A percentile compares a stretch with the other conserved stretches of the same genome.
Evolutionary conservation across 768 basidiomycete species (phyloP).

Genomic region (Amyloporia xantha): DNA sequence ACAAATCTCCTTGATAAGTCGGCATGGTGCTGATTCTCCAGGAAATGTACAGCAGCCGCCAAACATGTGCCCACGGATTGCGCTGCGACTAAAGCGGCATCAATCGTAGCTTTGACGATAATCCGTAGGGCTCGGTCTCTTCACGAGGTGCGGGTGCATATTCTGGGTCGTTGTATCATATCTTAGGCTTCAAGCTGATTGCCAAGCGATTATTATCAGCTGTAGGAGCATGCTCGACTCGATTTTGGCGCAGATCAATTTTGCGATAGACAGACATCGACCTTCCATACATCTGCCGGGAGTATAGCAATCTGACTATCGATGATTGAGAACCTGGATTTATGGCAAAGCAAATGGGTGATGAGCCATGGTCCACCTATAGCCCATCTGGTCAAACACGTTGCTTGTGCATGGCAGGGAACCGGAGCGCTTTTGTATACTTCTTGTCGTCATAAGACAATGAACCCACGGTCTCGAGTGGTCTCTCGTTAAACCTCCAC

Average conservation of each 20-base stretch:
- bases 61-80: no score
- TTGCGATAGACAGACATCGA: neutral
- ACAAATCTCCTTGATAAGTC: no score
- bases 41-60: no score
- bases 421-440: slow-evolving; percentile 7
- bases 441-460: slow-evolving; percentile 5
- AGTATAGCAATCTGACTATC: neutral
- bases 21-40: no score
- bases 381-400: slow-evolving; percentile 10
- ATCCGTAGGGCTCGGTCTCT: no score
- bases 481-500: slow-evolving; percentile 2
- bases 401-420: slow-evolving; percentile 14
- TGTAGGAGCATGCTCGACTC: neutral
- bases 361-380: slow-evolving; percentile 1
- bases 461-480: slow-evolving; percentile 1
- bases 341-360: neutral
- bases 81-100: no score
- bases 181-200: no score
- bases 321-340: neutral
- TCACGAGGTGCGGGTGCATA: no score
- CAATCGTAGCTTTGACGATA: no score
- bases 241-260: neutral
- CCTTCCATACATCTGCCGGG: neutral
- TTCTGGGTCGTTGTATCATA: no score
- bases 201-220: neutral